Evolutionary conservation across 1,284 basidiomycete species (phyloP).

Genomic region (Apiotrichum mycotoxinovorans): DNA sequence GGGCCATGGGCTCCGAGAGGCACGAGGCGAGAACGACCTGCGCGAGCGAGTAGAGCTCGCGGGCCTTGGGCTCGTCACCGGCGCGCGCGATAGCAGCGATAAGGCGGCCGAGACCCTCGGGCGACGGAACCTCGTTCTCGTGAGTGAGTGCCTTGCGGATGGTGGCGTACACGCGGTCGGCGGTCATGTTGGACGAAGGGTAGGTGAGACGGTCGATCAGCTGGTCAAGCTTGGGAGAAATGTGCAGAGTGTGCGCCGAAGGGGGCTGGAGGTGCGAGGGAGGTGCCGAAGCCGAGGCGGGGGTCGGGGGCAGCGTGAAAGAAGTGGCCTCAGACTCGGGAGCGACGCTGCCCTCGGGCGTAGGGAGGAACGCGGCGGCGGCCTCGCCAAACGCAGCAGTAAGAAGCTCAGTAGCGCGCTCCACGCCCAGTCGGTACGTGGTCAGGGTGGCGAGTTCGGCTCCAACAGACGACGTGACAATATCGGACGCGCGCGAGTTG

Average conservation of each 20-base stretch:
- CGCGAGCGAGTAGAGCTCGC: conserved; percentile 65
- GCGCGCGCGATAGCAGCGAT: conserved; percentile 66
- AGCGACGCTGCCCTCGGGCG: conserved; percentile 2
- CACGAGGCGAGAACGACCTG: conserved; percentile 59
- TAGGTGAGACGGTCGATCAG: conserved; percentile 19
- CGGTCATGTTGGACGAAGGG: not conserved
- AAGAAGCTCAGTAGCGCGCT: conserved; percentile 30
- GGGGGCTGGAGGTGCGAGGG: conserved; percentile 13
- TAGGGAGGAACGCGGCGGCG: conserved; percentile 16
- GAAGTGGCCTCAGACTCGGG: conserved; percentile 7
- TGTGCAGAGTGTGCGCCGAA: conserved; percentile 17
- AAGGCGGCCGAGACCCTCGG: conserved; percentile 58
- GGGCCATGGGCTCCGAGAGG: conserved; percentile 37
- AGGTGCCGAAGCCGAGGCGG: conserved; percentile 7
- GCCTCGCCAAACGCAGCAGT: conserved; percentile 24
- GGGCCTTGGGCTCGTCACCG: conserved; percentile 61
- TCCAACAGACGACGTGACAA: conserved; percentile 42
- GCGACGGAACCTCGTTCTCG: conserved; percentile 26
- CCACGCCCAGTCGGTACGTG: conserved; percentile 36
- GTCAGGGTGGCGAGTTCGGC: conserved; percentile 24
- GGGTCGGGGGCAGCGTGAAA: conserved; percentile 14
- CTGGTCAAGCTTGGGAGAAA: conserved; percentile 17
- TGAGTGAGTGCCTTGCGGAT: conserved; percentile 16
- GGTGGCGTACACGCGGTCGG: conserved; percentile 14
- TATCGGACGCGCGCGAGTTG: conserved; percentile 44